These are phyloP conservation scores for Tylopilus balloui DNA, from an alignment of 768 basidiomycete species.

Conservation along the genomic window DNA sequence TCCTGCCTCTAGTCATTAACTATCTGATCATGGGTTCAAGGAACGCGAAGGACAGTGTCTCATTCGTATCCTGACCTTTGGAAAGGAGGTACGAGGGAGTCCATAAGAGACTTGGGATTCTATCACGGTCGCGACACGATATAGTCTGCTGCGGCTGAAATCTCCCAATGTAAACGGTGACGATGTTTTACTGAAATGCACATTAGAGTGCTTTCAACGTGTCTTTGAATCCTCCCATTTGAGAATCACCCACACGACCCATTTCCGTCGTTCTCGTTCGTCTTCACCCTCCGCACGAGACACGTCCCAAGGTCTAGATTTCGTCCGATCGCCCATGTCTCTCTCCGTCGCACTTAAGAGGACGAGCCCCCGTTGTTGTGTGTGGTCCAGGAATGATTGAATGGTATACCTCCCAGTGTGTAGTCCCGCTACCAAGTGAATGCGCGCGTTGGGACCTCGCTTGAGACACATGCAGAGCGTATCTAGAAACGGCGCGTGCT, in stretches of 20 bases:
- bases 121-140: constrained; percentile 1
- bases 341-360: constrained; percentile 46
- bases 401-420: constrained; percentile 76
- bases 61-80: constrained; percentile 33
- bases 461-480: constrained; percentile 48
- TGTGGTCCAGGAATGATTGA: constrained; percentile 47
- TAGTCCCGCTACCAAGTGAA: constrained; percentile 67
- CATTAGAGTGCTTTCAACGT: constrained; percentile 13
- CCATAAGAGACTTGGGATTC: constrained; percentile 7
- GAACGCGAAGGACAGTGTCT: constrained; percentile 32
- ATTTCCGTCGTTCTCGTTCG: constrained; percentile 62
- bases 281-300: constrained; percentile 50
- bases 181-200: background rate
- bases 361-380: constrained; percentile 38
- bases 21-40: constrained; percentile 13
- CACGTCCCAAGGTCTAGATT: constrained; percentile 48
- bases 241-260: constrained; percentile 67
- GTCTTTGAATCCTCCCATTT: constrained; percentile 37
- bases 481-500: constrained; percentile 50
- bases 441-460: constrained; percentile 40
- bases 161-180: background rate
- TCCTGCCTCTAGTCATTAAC: background rate
- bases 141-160: background rate
- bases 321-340: constrained; percentile 38
- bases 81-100: constrained; percentile 17